Base-by-base conservation (phyloP, 768 basidiomycete genomes). In the Pleurotus platypus region DNA sequence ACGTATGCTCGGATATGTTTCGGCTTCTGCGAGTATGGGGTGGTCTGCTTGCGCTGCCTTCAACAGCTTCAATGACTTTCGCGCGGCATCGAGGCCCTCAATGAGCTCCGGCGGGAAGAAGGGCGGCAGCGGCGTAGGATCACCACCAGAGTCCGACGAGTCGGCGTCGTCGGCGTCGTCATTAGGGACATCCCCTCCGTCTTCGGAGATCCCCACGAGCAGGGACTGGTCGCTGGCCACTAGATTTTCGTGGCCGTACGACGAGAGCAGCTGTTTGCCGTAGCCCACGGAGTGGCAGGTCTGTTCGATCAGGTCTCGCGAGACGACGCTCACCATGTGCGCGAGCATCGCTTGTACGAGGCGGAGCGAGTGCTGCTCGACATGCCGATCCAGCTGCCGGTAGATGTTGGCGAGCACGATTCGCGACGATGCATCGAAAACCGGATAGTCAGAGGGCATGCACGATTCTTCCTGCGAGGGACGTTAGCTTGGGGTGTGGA, bases 31-130 rank as follows among this genome's bases (percentile, higher is more conserved):
- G n/a, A 90, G 69, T 9, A 89, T 66, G 0, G 77, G 76, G 63
- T 91, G 88, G 47, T 83, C 78, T 0, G 89, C 85, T 57, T 82
- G 74, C 2, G 90, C 89, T 8, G 77, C 78, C 48, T 76, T 76
- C 0, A 93, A 75, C 3, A 94, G 70, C 26, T 79, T 75, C 8
- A 93, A 69, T 0, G 92, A 92, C 62, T 82, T 86, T 59, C 82
- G 82, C 1, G 90, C 90, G 3, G 81, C 80, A 11, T 83, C 78
- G 3, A 93, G 69, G 5, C 81, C 74, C 46, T 78, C 73, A 5
- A 80, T 70, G 26, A 87, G 67, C 11, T 73, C 73, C 4, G 62
- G 60, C 3, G 82, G 78, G 58, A 93, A 81, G 68, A 94, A 93
- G 3, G 69, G 68, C 0, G 92, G 91, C 61, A 84, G 86, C 5